A percentile compares a stretch with the other conserved stretches of the same genome.
Evolutionary conservation across 345 rosid species (phyloP).

Genomic region (Camelina neglecta): DNA sequence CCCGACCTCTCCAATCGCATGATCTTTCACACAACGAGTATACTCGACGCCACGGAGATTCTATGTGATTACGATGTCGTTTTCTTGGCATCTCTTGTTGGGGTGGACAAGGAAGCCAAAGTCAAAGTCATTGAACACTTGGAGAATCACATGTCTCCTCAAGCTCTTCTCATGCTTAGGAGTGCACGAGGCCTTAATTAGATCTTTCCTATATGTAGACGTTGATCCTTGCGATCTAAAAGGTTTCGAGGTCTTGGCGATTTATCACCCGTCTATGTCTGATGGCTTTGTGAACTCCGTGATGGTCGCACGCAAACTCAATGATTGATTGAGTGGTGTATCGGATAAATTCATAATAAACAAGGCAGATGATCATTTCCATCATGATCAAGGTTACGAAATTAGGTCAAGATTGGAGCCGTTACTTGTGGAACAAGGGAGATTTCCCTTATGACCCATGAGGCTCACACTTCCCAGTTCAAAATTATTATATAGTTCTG

Average conservation of each 20-base stretch:
- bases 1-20: not conserved
- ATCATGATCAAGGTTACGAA: not conserved
- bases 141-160: conserved; percentile 8
- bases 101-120: conserved; percentile 9
- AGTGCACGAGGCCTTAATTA: not conserved
- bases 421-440: conserved; percentile 10
- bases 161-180: conserved; percentile 1
- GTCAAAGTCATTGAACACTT: conserved; percentile 2
- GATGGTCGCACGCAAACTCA: not conserved
- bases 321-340: not conserved
- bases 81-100: conserved; percentile 2
- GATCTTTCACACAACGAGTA: conserved; percentile 4
- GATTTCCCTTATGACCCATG: not conserved
- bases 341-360: not conserved
- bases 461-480: conserved; percentile 1
- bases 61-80: not conserved
- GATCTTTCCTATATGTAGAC: conserved; percentile 5
- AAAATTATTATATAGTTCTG: not conserved
- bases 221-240: conserved; percentile 6
- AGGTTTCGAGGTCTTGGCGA: not conserved
- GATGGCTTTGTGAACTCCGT: conserved; percentile 1
- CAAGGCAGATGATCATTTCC: not conserved
- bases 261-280: not conserved
- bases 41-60: conserved; percentile 2
- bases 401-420: conserved; percentile 15